Conservation (phyloP, 192 early-diverging fungal species). For the Backusella morwellensis region DNA sequence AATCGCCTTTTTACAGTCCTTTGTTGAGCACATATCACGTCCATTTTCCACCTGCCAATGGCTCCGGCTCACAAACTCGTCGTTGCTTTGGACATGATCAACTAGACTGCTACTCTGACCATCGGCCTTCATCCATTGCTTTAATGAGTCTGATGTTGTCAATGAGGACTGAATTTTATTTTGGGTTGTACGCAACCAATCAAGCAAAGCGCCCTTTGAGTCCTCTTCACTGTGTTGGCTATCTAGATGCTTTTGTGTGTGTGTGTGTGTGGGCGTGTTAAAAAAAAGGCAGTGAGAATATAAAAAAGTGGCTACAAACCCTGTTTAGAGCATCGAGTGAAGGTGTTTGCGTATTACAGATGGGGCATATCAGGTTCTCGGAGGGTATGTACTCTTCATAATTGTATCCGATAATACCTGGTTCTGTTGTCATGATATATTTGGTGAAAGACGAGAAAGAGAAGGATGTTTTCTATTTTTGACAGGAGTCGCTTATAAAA, state of each 20-base stretch:
- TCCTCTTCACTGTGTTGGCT: conserved; percentile 49
- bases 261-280: neutral
- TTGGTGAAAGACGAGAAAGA: no score
- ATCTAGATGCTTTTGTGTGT: conserved; percentile 39
- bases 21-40: conserved; percentile 43
- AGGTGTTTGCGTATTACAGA: neutral
- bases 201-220: conserved; percentile 42
- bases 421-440: conserved; percentile 18
- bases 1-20: conserved; percentile 41
- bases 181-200: conserved; percentile 52
- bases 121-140: conserved; percentile 21
- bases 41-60: conserved; percentile 54
- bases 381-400: conserved; percentile 6
- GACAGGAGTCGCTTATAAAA: no score
- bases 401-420: neutral
- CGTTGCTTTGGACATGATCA: conserved; percentile 29
- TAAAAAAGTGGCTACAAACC: neutral
- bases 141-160: neutral
- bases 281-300: neutral
- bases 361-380: neutral
- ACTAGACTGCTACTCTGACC: conserved; percentile 15
- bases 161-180: conserved; percentile 37
- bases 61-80: conserved; percentile 39
- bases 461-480: no score
- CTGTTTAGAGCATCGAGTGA: neutral